Percentiles rank a stretch among this genome's conserved stretches.
These are phyloP conservation scores for Pezicula rhizophila DNA, from an alignment of 2,329 filamentous ascomycete species.

Conservation along the genomic window DNA sequence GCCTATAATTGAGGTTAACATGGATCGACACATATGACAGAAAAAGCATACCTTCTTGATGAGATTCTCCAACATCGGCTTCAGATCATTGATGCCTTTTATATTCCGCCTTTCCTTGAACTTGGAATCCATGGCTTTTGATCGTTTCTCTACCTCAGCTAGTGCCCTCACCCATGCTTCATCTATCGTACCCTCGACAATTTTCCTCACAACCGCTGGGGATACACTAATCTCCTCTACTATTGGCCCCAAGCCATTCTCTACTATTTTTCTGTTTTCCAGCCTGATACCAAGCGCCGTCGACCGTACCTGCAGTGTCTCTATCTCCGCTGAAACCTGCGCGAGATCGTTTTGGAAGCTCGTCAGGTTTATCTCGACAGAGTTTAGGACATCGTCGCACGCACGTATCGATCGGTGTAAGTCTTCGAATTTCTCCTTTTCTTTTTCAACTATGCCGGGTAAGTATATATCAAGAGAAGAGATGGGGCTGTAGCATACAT, in stretches of 20 bases:
- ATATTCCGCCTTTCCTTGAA: conserved; percentile 53
- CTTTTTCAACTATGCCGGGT: conserved; percentile 57
- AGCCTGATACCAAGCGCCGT: conserved; percentile 75
- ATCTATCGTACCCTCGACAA: conserved; percentile 84
- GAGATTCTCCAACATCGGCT: conserved; percentile 77
- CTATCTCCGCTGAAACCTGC: conserved; percentile 88
- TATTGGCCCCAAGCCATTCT: conserved; percentile 78
- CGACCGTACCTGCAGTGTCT: conserved; percentile 83
- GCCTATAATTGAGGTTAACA: conserved; percentile 44
- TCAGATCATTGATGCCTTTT: conserved; percentile 77
- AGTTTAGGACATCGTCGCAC: conserved; percentile 89
- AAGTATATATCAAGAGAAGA: conserved; percentile 8
- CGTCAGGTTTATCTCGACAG: conserved; percentile 85
- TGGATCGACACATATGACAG: neutral
- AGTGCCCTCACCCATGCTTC: conserved; percentile 81
- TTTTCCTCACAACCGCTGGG: conserved; percentile 75
- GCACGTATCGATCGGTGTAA: conserved; percentile 82
- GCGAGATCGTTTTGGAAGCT: conserved; percentile 93
- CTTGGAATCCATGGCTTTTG: conserved; percentile 64
- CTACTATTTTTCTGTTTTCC: conserved; percentile 83
- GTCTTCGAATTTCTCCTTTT: conserved; percentile 81
- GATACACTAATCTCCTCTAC: conserved; percentile 90
- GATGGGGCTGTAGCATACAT: conserved; percentile 47
- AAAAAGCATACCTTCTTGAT: conserved; percentile 60
- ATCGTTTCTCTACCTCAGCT: conserved; percentile 75